A percentile compares a stretch with the other conserved stretches of the same genome.
Evolutionary conservation across 164 flowering plant species (phyloP).

Genomic region (Chimonanthus salicifolius): DNA sequence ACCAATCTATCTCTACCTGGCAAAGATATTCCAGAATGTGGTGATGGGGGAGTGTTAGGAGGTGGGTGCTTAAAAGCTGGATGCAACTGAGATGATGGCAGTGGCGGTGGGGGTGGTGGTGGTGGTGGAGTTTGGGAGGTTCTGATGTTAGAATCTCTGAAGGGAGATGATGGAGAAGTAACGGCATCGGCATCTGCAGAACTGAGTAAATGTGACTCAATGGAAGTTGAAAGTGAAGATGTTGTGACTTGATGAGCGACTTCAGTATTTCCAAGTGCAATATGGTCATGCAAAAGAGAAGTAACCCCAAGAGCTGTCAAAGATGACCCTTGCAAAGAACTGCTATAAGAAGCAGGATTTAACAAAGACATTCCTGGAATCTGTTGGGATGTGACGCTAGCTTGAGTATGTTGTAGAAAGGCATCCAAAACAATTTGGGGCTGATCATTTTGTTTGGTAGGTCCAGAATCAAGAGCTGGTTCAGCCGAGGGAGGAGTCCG

Average conservation of each 20-base stretch:
- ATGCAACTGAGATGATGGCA: slow-evolving; percentile 15
- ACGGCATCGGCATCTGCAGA: slow-evolving; percentile 3
- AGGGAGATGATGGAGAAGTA: slow-evolving; percentile 22
- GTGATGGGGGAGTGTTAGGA: slow-evolving; percentile 9
- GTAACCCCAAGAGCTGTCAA: slow-evolving; percentile 60
- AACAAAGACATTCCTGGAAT: slow-evolving; percentile 34
- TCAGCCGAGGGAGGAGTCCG: not conserved
- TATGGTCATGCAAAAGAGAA: slow-evolving; percentile 51
- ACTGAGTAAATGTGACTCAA: slow-evolving; percentile 13
- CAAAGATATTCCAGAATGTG: slow-evolving; percentile 7
- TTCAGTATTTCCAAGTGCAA: slow-evolving; percentile 17
- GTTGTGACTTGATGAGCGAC: slow-evolving; percentile 7
- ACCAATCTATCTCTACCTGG: not conserved
- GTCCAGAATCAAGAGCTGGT: slow-evolving; percentile 19
- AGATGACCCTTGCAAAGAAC: slow-evolving; percentile 58
- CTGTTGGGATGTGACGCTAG: slow-evolving; percentile 51
- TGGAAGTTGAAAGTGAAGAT: slow-evolving; percentile 6
- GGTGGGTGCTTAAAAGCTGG: slow-evolving; percentile 13
- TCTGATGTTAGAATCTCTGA: not conserved
- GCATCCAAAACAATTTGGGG: slow-evolving; percentile 13
- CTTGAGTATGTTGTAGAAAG: slow-evolving; percentile 22
- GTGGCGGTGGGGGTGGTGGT: slow-evolving; percentile 3
- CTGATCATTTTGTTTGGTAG: slow-evolving; percentile 23
- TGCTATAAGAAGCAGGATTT: slow-evolving; percentile 34
- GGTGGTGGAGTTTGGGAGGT: slow-evolving; percentile 1